phyloP scores from a whole-genome alignment of 164 flowering plant genomes.

The Akebia trifoliata region DNA sequence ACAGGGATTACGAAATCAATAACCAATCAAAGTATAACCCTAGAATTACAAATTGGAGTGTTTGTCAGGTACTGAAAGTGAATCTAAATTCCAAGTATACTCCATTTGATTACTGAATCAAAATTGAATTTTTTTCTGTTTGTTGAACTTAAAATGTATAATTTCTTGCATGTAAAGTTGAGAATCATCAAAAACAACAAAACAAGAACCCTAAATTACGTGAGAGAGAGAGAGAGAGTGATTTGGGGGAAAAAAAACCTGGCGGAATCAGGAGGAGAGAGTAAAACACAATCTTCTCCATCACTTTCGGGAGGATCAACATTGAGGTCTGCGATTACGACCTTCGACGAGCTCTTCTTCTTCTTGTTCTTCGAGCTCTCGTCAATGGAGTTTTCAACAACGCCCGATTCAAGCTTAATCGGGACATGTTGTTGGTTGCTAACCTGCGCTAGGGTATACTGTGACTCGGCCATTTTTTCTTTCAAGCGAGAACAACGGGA shows the following conservation, averaged over 20 bases:
- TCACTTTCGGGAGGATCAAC: conserved; percentile 65
- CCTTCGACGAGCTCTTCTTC: conserved; percentile 23
- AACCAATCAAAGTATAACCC: too few species aligned
- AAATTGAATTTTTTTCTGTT: too few species aligned
- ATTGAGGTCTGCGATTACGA: conserved; percentile 69
- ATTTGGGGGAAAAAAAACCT: conserved; percentile 18
- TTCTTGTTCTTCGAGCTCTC: conserved; percentile 14
- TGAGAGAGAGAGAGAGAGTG: neutral
- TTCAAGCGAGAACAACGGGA: too few species aligned
- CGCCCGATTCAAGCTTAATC: conserved; percentile 14
- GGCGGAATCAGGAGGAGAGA: conserved; percentile 21
- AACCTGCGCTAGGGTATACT: neutral
- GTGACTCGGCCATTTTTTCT: conserved; percentile 7
- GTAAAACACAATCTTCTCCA: conserved; percentile 21
- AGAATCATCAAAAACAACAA: too few species aligned
- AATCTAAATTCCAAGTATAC: too few species aligned
- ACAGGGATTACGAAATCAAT: too few species aligned
- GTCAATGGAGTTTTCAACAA: conserved; percentile 14
- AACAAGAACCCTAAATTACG: neutral
- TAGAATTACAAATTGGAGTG: too few species aligned
- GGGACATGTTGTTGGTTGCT: conserved; percentile 3
- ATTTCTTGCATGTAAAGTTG: too few species aligned
- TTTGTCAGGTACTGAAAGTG: too few species aligned
- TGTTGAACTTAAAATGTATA: too few species aligned
- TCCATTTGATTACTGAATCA: too few species aligned